Evolutionary conservation across 768 basidiomycete species (phyloP).

Genomic region (Xerocomellus dryophilus): DNA sequence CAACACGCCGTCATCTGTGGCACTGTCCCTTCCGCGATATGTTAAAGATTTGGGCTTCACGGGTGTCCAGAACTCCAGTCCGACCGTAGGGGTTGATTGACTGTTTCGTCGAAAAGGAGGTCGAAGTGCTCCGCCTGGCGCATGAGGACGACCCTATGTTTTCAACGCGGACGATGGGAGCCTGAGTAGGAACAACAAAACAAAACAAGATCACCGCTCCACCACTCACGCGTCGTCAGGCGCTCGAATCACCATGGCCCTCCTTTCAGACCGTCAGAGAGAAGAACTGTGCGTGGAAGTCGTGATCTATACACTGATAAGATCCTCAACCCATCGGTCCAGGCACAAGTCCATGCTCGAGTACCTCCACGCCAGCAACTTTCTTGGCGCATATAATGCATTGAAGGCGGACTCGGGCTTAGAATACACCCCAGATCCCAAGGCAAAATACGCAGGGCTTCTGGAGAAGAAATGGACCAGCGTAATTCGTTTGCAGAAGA

Average conservation of each 20-base stretch:
- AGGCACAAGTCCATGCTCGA: conserved; percentile 82
- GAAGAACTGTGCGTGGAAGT: conserved; percentile 43
- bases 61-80: too few relatives aligned
- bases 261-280: conserved; percentile 45
- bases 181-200: conserved; percentile 29
- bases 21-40: too few relatives aligned
- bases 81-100: too few relatives aligned
- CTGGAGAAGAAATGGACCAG: conserved; percentile 98
- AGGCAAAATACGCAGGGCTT: conserved; percentile 80
- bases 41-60: too few relatives aligned
- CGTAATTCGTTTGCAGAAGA: conserved; percentile 93
- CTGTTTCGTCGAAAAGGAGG: too few relatives aligned
- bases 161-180: too few relatives aligned
- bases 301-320: neutral
- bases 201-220: conserved; percentile 30
- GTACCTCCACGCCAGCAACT: conserved; percentile 67
- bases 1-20: too few relatives aligned
- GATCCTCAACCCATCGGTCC: conserved; percentile 19
- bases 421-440: conserved; percentile 78
- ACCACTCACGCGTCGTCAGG: conserved; percentile 16
- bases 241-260: conserved; percentile 32
- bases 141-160: too few relatives aligned
- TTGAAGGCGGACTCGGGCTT: conserved; percentile 51
- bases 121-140: too few relatives aligned
- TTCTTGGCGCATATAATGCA: conserved; percentile 58